Conservation (phyloP, 352 stramenopile genomes). For the Phytophthora parvispora region DNA sequence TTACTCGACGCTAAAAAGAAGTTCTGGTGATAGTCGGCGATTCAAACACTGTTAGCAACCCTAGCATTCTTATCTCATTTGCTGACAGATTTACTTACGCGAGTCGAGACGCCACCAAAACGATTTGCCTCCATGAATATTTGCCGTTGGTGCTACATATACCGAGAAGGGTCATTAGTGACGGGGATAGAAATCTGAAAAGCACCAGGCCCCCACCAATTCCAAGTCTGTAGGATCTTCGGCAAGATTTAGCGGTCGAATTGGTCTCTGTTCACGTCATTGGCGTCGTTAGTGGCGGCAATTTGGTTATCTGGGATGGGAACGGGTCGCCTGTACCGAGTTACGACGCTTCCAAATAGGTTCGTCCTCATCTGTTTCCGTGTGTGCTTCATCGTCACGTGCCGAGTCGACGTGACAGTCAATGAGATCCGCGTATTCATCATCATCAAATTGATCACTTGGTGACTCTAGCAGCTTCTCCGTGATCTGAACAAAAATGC, state of each 20-base stretch:
- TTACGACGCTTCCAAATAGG: slow-evolving; percentile 64
- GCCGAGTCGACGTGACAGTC: slow-evolving; percentile 77
- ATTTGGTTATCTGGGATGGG: neutral
- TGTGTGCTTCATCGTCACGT: slow-evolving; percentile 39
- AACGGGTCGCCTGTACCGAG: slow-evolving; percentile 23
- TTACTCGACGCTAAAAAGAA: slow-evolving; percentile 58
- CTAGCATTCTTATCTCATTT: neutral
- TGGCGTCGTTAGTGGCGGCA: neutral
- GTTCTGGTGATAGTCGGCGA: slow-evolving; percentile 28
- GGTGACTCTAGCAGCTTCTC: slow-evolving; percentile 70
- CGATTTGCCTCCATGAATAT: slow-evolving; percentile 75
- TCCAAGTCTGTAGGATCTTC: slow-evolving; percentile 67
- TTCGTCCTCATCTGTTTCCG: slow-evolving; percentile 18
- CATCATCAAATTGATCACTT: slow-evolving; percentile 59
- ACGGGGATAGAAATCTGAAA: neutral
- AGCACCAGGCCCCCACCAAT: slow-evolving; percentile 35
- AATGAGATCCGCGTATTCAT: slow-evolving; percentile 76
- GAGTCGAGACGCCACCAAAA: slow-evolving; percentile 56
- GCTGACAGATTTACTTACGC: slow-evolving; percentile 29
- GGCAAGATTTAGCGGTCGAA: slow-evolving; percentile 46
- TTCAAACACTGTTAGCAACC: neutral
- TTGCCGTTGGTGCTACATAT: slow-evolving; percentile 59
- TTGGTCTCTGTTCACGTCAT: slow-evolving; percentile 38
- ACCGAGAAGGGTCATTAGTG: neutral
- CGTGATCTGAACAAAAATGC: slow-evolving; percentile 56